Base-by-base conservation (phyloP, 2,329 filamentous ascomycete species). In the Phyllosticta citrichinensis region DNA sequence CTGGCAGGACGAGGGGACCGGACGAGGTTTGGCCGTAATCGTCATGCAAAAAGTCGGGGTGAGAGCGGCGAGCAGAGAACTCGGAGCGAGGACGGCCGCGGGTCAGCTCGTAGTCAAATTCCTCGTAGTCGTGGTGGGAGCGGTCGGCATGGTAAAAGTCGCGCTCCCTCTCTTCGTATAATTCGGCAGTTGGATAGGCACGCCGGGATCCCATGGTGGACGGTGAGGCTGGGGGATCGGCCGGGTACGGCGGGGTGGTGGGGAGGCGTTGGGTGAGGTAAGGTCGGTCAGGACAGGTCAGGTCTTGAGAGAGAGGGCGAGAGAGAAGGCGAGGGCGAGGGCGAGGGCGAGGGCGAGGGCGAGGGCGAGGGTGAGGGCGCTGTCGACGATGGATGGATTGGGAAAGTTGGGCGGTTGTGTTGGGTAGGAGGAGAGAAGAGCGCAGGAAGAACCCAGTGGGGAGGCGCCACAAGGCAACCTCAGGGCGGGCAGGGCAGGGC, bases 21-120 rank as follows among this genome's bases (percentile, higher is more conserved):
- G 79, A 69, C 63, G 67, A 69, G 56, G 72, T 72, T 60, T 75
- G 71, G 64, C 75, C 77, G 67, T 80, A 79, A 66, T 79, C 77
- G 62, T 80, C 78, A 54, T 77, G 73, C 62, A 81, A 70, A 67
- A 80, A 80, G 65, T 80, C 78, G 57, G 78, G 79, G 60, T 73
- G 70, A 56, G 75, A 74, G 70, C 68, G 62, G 68, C 67, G 51
- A 64, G 65, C 55, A 67, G 65, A 58, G 59, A 51, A 58, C 24
- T 58, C 56, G 62, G 61, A 51, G 60, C 64, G 60, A 10, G 53
- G 53, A 40, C 33, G 33, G 17, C 58, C 40, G 51, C 68, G 68
- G 58, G 66, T 64, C 60, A 80, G 72, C 65, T 82, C 80, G 52
- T 79, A 63, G 62, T 82, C 79, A 53, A 80, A 70, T 56, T 81